Evolutionary conservation across 2,329 filamentous ascomycete species (phyloP).

Genomic region (Mycosphaerelloides madeirae): DNA sequence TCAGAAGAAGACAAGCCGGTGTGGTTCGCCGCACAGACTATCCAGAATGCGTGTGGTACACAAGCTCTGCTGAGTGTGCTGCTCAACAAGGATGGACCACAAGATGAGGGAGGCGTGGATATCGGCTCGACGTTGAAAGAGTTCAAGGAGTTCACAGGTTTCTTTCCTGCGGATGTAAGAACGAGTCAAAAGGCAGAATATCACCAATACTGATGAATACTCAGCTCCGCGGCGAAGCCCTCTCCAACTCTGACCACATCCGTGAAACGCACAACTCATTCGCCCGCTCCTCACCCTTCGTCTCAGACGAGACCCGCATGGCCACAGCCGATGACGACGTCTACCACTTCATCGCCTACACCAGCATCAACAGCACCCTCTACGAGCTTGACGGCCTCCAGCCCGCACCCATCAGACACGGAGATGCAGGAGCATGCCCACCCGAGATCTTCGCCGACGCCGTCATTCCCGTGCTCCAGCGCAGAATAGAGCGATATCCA

Average conservation of each 20-base stretch:
- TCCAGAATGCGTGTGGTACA: constrained; percentile 97
- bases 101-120: constrained; percentile 50
- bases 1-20: constrained; percentile 45
- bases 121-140: constrained; percentile 67
- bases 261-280: constrained; percentile 80
- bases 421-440: constrained; percentile 61
- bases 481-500: constrained; percentile 79
- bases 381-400: constrained; percentile 97
- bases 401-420: constrained; percentile 86
- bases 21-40: constrained; percentile 95
- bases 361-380: constrained; percentile 68
- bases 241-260: constrained; percentile 60
- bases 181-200: neutral
- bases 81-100: constrained; percentile 64
- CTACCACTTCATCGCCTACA: constrained; percentile 97
- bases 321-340: constrained; percentile 77
- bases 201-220: neutral
- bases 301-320: constrained; percentile 77
- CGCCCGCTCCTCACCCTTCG: constrained; percentile 81
- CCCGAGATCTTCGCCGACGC: constrained; percentile 68
- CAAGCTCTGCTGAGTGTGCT: constrained; percentile 90
- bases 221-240: constrained; percentile 63
- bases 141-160: constrained; percentile 84
- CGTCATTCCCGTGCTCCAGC: constrained; percentile 81
- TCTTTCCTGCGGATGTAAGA: constrained; percentile 60